Percentiles rank a stretch among this genome's conserved stretches.
Conservation (phyloP, 306 rosid species). For the Prinsepia uniflora region DNA sequence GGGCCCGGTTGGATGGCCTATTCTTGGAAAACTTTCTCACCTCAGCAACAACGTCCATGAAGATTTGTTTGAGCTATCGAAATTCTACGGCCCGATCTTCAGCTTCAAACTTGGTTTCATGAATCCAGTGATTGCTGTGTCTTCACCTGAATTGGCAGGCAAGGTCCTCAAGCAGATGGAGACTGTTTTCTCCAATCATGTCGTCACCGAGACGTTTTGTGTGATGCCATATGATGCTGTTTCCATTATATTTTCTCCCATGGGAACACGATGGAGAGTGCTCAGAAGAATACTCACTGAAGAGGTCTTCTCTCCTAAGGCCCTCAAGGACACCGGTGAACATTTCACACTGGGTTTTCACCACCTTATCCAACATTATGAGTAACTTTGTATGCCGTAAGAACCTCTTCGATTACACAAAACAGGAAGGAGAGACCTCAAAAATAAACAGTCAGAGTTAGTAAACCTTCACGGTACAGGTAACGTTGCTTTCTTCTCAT, state of each 20-base stretch:
- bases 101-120: background rate
- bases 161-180: background rate
- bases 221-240: background rate
- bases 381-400: background rate
- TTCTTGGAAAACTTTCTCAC: background rate
- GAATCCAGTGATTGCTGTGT: background rate
- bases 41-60: background rate
- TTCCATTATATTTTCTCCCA: background rate
- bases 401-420: background rate
- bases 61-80: background rate
- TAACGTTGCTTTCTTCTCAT: background rate
- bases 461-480: background rate
- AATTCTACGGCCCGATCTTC: background rate
- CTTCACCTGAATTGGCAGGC: background rate
- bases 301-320: background rate
- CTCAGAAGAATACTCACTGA: background rate
- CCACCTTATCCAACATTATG: background rate
- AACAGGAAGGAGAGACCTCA: background rate
- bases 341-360: background rate
- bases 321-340: background rate
- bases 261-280: background rate
- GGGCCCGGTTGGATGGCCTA: background rate
- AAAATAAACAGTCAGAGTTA: background rate
- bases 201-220: background rate
- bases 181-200: background rate